Conservation (phyloP, 1,284 basidiomycete species). For the Boletellus sp. region DNA sequence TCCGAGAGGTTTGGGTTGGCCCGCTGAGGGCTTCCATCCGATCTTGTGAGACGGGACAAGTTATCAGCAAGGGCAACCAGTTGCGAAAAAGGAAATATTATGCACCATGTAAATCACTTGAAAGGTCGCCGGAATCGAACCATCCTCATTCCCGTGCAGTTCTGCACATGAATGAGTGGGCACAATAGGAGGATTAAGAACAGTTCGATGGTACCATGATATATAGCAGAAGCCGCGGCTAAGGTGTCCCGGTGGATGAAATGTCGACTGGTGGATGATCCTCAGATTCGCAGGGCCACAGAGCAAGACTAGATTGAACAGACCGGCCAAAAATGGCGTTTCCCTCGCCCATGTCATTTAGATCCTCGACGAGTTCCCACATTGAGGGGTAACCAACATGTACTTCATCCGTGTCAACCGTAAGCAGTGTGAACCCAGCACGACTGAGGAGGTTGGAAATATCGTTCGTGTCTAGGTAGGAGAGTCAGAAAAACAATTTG, state of each 20-base stretch:
- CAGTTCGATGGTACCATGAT: conserved; percentile 59
- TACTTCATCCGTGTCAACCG: conserved; percentile 95
- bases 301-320: background rate
- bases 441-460: conserved; percentile 88
- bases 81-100: conserved; percentile 8
- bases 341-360: conserved; percentile 94
- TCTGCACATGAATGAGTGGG: conserved; percentile 44
- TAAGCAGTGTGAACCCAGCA: conserved; percentile 92
- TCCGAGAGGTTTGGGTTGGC: conserved; percentile 81
- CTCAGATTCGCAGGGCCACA: background rate
- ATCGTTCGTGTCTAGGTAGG: conserved; percentile 73
- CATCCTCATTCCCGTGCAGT: conserved; percentile 81
- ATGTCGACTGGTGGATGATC: conserved; percentile 46
- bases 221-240: conserved; percentile 88
- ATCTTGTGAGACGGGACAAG: conserved; percentile 60
- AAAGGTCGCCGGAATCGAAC: conserved; percentile 90
- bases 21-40: conserved; percentile 94
- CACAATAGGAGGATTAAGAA: conserved; percentile 1
- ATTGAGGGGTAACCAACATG: conserved; percentile 90
- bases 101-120: conserved; percentile 90
- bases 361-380: conserved; percentile 93
- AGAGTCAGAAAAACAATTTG: conserved; percentile 1
- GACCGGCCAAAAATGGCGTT: conserved; percentile 87
- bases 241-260: conserved; percentile 84
- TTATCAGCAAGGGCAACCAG: background rate